A percentile compares a stretch with the other conserved stretches of the same genome.
Evolutionary conservation across 2,329 filamentous ascomycete species (phyloP).

Genomic region (Diaporthe citri): DNA sequence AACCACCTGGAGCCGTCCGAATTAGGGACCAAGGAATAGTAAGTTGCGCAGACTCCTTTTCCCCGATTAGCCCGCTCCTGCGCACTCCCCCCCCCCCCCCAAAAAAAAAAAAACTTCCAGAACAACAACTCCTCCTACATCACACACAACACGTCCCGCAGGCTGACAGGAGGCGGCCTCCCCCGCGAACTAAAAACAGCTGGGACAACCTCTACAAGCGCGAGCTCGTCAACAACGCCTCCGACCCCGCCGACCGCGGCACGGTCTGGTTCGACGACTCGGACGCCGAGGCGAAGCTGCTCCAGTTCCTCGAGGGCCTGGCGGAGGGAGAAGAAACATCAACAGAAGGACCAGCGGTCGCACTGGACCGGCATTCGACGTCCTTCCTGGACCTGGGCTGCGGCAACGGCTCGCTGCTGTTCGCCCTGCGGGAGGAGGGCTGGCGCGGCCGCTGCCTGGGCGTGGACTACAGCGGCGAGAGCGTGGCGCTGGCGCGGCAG

Average conservation of each 20-base stretch:
- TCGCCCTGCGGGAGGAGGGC: constrained; percentile 75
- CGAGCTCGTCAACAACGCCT: constrained; percentile 78
- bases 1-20: constrained; percentile 79
- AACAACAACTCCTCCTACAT: not conserved
- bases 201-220: constrained; percentile 81
- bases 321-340: constrained; percentile 36
- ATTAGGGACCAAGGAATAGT: constrained; percentile 94
- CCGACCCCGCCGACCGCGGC: constrained; percentile 82
- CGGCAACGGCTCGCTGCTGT: constrained; percentile 93
- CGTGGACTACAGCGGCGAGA: constrained; percentile 86
- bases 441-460: constrained; percentile 82
- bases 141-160: constrained; percentile 17
- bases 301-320: constrained; percentile 71
- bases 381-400: constrained; percentile 89
- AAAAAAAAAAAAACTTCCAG: too few species aligned
- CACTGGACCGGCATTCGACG: constrained; percentile 52
- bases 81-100: too few species aligned
- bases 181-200: constrained; percentile 57
- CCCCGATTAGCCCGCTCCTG: not conserved
- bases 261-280: constrained; percentile 98
- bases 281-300: constrained; percentile 84
- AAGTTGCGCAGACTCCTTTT: constrained; percentile 50
- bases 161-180: not conserved
- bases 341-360: not conserved
- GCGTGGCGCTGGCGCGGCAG: constrained; percentile 78